Percentiles rank a stretch among this genome's conserved stretches.
Conservation (phyloP, 2,329 filamentous ascomycete species). For the Pseudopithomyces chartarum region DNA sequence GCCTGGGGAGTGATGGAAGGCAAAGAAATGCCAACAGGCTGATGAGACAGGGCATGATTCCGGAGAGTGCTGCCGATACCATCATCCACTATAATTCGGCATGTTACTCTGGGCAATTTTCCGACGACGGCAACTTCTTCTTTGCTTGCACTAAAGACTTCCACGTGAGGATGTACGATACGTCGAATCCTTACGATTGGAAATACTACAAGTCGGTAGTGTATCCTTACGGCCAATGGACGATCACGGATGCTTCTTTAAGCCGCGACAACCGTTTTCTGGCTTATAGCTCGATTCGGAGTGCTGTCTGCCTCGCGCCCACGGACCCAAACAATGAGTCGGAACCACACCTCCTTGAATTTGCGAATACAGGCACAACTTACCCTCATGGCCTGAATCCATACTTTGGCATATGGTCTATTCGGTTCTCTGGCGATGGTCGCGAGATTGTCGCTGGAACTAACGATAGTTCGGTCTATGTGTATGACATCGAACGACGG, state of each 20-base stretch:
- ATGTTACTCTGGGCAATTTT: slow-evolving; percentile 96
- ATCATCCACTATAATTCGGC: slow-evolving; percentile 85
- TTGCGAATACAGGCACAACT: slow-evolving; percentile 58
- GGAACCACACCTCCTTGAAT: slow-evolving; percentile 79
- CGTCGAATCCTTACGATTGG: slow-evolving; percentile 93
- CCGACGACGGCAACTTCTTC: slow-evolving; percentile 96
- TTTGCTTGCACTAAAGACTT: slow-evolving; percentile 92
- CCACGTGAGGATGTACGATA: slow-evolving; percentile 95
- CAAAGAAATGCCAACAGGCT: slow-evolving; percentile 67
- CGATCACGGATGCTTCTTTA: slow-evolving; percentile 88
- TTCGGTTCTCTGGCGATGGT: slow-evolving; percentile 91
- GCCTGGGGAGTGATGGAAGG: slow-evolving; percentile 63
- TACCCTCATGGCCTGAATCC: slow-evolving; percentile 44
- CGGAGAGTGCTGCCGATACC: slow-evolving; percentile 76
- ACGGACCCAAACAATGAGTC: slow-evolving; percentile 83
- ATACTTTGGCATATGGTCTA: slow-evolving; percentile 73
- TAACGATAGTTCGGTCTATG: slow-evolving; percentile 76
- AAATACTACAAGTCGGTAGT: slow-evolving; percentile 89
- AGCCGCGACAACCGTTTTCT: slow-evolving; percentile 91
- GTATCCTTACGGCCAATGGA: slow-evolving; percentile 91
- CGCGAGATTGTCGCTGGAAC: slow-evolving; percentile 90
- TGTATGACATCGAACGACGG: slow-evolving; percentile 88
- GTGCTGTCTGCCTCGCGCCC: slow-evolving; percentile 80
- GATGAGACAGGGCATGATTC: slow-evolving; percentile 78
- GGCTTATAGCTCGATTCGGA: slow-evolving; percentile 88